A percentile compares a stretch with the other conserved stretches of the same genome.
These are phyloP conservation scores for Phialocephala subalpina DNA, from an alignment of 2,329 filamentous ascomycete genomes.

Conservation along the genomic window DNA sequence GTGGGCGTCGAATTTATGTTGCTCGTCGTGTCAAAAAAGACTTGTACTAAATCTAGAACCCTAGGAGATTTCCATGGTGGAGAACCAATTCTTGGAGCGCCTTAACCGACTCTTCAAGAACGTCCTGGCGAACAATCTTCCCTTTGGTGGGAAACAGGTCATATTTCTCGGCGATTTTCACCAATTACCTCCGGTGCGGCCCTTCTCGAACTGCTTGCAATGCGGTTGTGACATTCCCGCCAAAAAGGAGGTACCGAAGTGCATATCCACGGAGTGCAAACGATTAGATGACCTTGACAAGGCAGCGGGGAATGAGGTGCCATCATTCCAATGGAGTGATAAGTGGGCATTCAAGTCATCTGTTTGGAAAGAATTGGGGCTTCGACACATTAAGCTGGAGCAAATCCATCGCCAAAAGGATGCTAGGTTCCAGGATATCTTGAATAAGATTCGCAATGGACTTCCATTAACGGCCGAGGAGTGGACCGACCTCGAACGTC, in stretches of 20 bases:
- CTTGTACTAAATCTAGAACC: not conserved
- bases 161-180: conserved; percentile 40
- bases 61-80: conserved; percentile 39
- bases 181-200: conserved; percentile 40
- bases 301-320: conserved; percentile 11
- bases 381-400: conserved; percentile 36
- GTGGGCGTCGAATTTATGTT: too few species aligned
- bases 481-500: conserved; percentile 32
- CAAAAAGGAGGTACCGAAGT: conserved; percentile 1
- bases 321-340: conserved; percentile 20
- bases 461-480: conserved; percentile 25
- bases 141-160: conserved; percentile 40
- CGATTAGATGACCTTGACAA: not conserved
- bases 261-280: not conserved
- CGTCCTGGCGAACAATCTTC: conserved; percentile 14
- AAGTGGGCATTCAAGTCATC: conserved; percentile 39
- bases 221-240: conserved; percentile 35
- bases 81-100: conserved; percentile 37
- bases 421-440: conserved; percentile 32
- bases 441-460: conserved; percentile 40
- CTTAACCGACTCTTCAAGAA: conserved; percentile 31
- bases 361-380: conserved; percentile 35
- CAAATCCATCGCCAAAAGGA: conserved; percentile 42
- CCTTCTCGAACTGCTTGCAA: conserved; percentile 35
- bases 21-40: too few species aligned